phyloP scores from a whole-genome alignment of 441 rosid species.

The Bruguiera hainesii region DNA sequence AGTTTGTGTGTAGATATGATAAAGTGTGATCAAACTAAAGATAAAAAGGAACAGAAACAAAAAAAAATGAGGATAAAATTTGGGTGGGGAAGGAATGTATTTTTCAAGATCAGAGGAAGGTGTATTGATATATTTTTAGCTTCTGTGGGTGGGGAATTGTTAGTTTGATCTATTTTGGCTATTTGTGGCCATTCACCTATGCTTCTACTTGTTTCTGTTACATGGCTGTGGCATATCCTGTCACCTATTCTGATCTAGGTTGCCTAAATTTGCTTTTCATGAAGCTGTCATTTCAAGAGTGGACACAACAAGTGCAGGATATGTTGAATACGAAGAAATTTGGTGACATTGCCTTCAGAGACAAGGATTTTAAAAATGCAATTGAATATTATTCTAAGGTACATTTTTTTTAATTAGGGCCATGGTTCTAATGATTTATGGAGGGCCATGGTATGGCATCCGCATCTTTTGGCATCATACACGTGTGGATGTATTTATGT shows the following conservation, averaged over 20 bases:
- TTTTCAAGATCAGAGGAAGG: too few relatives aligned
- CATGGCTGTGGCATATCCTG: background rate
- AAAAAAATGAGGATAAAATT: too few relatives aligned
- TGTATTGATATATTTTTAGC: too few relatives aligned
- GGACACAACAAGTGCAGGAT: conserved; percentile 72
- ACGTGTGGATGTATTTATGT: too few relatives aligned
- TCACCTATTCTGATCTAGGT: background rate
- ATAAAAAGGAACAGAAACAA: background rate
- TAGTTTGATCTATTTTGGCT: background rate
- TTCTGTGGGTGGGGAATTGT: background rate
- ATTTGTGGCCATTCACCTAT: background rate
- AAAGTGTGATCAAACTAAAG: background rate
- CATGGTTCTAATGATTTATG: background rate
- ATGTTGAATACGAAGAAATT: conserved; percentile 56
- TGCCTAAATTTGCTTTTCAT: background rate
- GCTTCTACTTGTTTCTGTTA: background rate
- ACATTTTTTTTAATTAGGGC: background rate
- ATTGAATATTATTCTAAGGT: conserved; percentile 49
- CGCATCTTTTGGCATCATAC: background rate
- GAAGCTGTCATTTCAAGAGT: conserved; percentile 63
- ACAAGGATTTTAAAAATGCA: conserved; percentile 49
- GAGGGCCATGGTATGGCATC: background rate
- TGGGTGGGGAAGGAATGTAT: too few relatives aligned
- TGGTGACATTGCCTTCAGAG: conserved; percentile 61
- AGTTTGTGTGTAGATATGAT: background rate